Base-by-base conservation (phyloP, 208 protist species). In the Crithidia sp. region DNA sequence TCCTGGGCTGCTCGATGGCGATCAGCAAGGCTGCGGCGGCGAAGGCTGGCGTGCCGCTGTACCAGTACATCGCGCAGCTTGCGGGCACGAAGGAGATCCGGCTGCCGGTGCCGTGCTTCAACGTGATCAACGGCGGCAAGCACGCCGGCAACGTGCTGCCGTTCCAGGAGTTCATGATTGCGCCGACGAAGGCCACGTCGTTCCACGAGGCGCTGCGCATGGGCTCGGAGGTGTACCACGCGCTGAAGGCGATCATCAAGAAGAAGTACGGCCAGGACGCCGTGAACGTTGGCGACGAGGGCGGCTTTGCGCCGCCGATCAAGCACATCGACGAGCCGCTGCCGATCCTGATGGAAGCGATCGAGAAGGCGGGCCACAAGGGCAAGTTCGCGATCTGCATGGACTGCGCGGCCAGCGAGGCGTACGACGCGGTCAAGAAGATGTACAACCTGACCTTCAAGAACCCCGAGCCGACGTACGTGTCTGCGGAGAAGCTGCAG, bases 61-160 rank as follows among this genome's bases (percentile, higher is more conserved):
- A 99, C 89, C 64, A 89, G 67, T 96, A 99, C 89, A 95, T 99
- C 57, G 91, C 91, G n/a, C 60, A 96, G 44, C 79, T 99, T 41
- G 87, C 96, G 40, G 97, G 94, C 67, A 95, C 91, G 69, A 83
- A 86, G 85, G 74, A 94, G 86, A 62, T 90, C 75, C 76, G 77
- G 58, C 82, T 96, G 44, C 98, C 98, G 4, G 94, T 98, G 58
- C 98, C 98, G 40, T 98, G 93, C 68, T 98, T 99, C 93, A 99
- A 99, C 89, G 96, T 99, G 65, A 99, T 99, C 87, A 99, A 99
- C 92, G 99, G 99, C 69, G 99, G 99, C 76, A 95, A 90, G 67
- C 99, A 99, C 83, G 99, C 99, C 47, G 99, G 98, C 67, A 99
- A 99, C 84, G 86, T 89, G 67, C 77, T 95, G 41, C 88, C 88